Evolutionary conservation across 192 early-diverging fungal genomes (phyloP).

Genomic region (Coemansia sp.): DNA sequence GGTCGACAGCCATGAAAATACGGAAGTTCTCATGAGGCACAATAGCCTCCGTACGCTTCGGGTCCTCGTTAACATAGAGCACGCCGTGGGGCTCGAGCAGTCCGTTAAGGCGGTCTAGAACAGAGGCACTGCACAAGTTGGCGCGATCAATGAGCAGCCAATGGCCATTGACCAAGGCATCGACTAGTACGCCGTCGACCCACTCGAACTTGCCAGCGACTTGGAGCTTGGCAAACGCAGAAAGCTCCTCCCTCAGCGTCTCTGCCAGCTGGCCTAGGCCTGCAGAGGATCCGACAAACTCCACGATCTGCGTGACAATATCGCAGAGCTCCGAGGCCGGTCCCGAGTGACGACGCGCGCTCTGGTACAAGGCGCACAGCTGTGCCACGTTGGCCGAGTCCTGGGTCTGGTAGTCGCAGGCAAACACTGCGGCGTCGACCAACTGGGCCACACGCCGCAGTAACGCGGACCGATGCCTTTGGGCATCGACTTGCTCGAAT

Average conservation of each 20-base stretch:
- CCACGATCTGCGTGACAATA: constrained; percentile 14
- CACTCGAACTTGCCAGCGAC: constrained; percentile 91
- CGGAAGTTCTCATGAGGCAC: constrained; percentile 88
- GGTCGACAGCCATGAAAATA: constrained; percentile 95
- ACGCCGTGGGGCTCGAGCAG: constrained; percentile 88
- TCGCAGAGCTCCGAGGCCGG: constrained; percentile 13
- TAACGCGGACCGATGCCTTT: constrained; percentile 60
- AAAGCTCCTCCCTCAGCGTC: background rate
- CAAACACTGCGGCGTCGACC: constrained; percentile 3
- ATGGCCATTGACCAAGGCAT: constrained; percentile 84
- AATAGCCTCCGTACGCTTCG: constrained; percentile 62
- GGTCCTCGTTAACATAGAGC: constrained; percentile 89
- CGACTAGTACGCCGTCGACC: constrained; percentile 93
- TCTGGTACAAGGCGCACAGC: constrained; percentile 1
- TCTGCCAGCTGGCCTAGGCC: background rate
- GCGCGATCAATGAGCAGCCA: constrained; percentile 97
- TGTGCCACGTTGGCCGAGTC: background rate
- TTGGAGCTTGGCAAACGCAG: constrained; percentile 25
- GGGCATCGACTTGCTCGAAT: constrained; percentile 93
- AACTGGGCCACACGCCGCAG: background rate
- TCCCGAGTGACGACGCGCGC: background rate
- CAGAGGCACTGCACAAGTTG: constrained; percentile 91
- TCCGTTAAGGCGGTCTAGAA: constrained; percentile 94
- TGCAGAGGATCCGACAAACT: background rate
- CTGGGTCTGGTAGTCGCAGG: constrained; percentile 7